Percentiles rank a stretch among this genome's conserved stretches.
phyloP scores from a whole-genome alignment of 2,329 filamentous ascomycete species.

The Cercospora janseana region DNA sequence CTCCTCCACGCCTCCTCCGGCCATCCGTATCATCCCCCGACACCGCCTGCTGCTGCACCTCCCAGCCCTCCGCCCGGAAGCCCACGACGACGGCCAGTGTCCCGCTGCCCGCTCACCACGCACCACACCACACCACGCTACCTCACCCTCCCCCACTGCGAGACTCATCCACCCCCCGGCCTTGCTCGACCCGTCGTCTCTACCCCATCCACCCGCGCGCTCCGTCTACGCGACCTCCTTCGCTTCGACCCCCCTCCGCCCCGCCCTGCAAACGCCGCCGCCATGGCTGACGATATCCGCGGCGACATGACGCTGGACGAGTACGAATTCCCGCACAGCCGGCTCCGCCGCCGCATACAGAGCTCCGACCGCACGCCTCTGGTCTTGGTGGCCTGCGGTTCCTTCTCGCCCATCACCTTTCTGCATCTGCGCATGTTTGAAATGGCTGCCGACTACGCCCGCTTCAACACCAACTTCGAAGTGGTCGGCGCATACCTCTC shows the following conservation, averaged over 20 bases:
- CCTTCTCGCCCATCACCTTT: constrained; percentile 51
- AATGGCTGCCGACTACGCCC: constrained; percentile 77
- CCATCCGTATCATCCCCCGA: neutral
- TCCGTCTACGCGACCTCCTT: constrained; percentile 8
- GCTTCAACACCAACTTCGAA: constrained; percentile 74
- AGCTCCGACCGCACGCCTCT: constrained; percentile 60
- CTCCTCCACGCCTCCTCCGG: too few species aligned
- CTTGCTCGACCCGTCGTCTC: neutral
- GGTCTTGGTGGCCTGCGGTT: constrained; percentile 67
- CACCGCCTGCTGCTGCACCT: neutral
- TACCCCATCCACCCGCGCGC: neutral
- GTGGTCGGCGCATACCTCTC: constrained; percentile 82
- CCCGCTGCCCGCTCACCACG: neutral
- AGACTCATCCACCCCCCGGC: neutral
- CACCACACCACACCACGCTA: neutral
- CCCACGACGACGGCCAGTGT: neutral
- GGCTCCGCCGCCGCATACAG: constrained; percentile 57
- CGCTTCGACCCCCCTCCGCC: neutral
- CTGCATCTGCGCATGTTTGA: constrained; percentile 84
- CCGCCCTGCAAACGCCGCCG: neutral
- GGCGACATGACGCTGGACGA: constrained; percentile 41
- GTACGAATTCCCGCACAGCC: constrained; percentile 62
- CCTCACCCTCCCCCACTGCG: too few species aligned
- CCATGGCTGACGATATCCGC: constrained; percentile 30
- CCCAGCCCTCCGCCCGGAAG: neutral